Evolutionary conservation across 495 filamentous ascomycete species (phyloP), one percentile per base, ranked within the genome.

Genomic region (Aspergillus sclerotiicarbonarius): DNA sequence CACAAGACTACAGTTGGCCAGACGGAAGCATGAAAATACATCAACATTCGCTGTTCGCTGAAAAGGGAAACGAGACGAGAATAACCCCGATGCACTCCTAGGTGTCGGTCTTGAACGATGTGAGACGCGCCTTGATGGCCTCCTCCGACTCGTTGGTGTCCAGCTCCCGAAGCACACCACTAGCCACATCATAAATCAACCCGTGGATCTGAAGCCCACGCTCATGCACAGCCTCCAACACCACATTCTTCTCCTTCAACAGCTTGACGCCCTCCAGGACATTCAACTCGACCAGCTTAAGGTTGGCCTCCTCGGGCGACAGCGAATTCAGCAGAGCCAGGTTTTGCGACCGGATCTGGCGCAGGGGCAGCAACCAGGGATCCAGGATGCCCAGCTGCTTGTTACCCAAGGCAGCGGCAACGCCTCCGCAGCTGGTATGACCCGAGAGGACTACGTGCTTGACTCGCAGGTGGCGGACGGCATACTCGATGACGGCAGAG

Each of bases 371-470:
- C 54, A 96, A 75, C 91, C 91, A 96, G 1, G 84, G 85, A 69
- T 95, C 91, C 49, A 96, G 72, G n/a, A 90, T 83, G 4, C 90
- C 91, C 19, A 95, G 72, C 52, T 85, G 83, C 54, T 71, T 69
- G 67, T 90, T 86, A 12, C 77, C 76, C 50, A 96, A 77, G 0
- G 89, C 83, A 0, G 86, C 91, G 0, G 76, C 80, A 1, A 88
- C 88, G 18, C 91, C 91, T 16, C 91, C 91, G 74, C 91, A 96
- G 50, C 73, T 72, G 3, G 89, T 88, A 76, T 96, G 91, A 0
- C 91, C 91, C 74, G 88, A 92, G 20, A 96, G 80, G 46, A 96
- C 84, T 35, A 96, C 78, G 71, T 92, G 89, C 71, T 89, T 81
- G 61, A 96, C 91, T 49, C 86, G 85, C 32, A 96, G 79, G 65